A percentile compares a stretch with the other conserved stretches of the same genome.
These are phyloP conservation scores for Volvariella surrecta DNA, from an alignment of 1,284 basidiomycete genomes.

Conservation along the genomic window DNA sequence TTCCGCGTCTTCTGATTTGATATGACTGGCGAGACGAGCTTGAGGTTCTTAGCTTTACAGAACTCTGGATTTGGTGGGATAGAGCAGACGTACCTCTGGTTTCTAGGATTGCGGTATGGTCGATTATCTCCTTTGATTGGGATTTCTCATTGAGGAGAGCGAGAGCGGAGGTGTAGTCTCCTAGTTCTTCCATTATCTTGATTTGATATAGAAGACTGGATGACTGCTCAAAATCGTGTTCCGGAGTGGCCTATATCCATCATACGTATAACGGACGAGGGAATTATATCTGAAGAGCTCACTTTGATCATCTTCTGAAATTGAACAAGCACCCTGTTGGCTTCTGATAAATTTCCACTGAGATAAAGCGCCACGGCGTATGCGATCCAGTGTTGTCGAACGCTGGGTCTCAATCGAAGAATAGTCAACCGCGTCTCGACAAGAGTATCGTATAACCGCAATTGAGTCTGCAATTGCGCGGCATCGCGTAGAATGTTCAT, in stretches of 20 bases:
- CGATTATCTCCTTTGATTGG: constrained; percentile 59
- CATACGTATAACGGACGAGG: constrained; percentile 3
- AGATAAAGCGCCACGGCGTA: constrained; percentile 88
- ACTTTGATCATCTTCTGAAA: constrained; percentile 61
- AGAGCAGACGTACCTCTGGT: constrained; percentile 47
- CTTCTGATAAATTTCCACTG: constrained; percentile 66
- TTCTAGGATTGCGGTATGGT: constrained; percentile 66
- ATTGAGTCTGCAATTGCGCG: constrained; percentile 84
- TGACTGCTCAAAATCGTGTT: constrained; percentile 79
- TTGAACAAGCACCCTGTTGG: constrained; percentile 67
- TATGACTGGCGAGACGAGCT: constrained; percentile 68
- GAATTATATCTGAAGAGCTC: constrained; percentile 11
- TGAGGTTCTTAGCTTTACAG: constrained; percentile 10
- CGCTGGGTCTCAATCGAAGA: constrained; percentile 73
- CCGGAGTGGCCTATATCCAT: constrained; percentile 51
- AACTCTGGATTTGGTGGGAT: constrained; percentile 8
- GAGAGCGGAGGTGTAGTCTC: constrained; percentile 55
- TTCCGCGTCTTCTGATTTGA: constrained; percentile 63
- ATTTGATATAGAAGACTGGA: constrained; percentile 85
- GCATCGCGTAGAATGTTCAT: constrained; percentile 90
- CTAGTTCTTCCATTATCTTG: constrained; percentile 70
- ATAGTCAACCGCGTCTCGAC: constrained; percentile 82
- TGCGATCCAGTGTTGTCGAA: constrained; percentile 87
- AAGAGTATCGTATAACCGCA: constrained; percentile 77
- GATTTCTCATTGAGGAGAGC: constrained; percentile 57